phyloP scores from a whole-genome alignment of 2,329 filamentous ascomycete species.

The Amauroascus verrucosus region DNA sequence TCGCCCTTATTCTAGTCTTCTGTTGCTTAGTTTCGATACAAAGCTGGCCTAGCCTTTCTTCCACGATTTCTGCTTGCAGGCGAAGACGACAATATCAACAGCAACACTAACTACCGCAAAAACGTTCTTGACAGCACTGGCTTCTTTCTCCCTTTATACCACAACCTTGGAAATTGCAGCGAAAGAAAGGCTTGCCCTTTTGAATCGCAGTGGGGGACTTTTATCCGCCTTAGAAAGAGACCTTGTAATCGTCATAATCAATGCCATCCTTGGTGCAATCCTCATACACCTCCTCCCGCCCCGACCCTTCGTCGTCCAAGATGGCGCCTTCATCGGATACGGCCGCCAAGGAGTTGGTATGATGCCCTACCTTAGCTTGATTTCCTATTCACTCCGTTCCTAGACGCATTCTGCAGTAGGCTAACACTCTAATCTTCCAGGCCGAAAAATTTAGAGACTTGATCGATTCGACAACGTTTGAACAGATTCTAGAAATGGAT shows the following conservation, averaged over 20 bases:
- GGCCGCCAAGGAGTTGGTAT: slow-evolving; percentile 8
- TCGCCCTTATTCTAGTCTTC: background rate
- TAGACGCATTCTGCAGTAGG: background rate
- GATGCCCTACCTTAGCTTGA: background rate
- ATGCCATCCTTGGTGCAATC: slow-evolving; percentile 16
- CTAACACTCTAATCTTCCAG: slow-evolving; percentile 17
- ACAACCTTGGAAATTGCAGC: no score
- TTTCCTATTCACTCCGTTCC: slow-evolving; percentile 1
- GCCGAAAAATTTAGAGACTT: slow-evolving; percentile 49
- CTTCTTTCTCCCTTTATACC: no score
- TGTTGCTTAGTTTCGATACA: background rate
- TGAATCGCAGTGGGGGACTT: background rate
- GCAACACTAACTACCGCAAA: no score
- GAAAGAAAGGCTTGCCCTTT: background rate
- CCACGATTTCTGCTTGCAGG: background rate
- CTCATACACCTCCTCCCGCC: slow-evolving; percentile 10
- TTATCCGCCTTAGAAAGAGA: background rate
- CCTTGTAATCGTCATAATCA: slow-evolving; percentile 2
- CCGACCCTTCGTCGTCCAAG: slow-evolving; percentile 14
- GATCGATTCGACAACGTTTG: slow-evolving; percentile 73
- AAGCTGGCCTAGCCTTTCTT: background rate
- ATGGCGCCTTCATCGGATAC: slow-evolving; percentile 15
- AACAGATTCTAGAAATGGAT: slow-evolving; percentile 97
- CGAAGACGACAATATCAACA: background rate
- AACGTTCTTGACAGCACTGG: no score